These are phyloP conservation scores for Metschnikowia continentalis DNA, from an alignment of 805 yeast species.

Conservation along the genomic window DNA sequence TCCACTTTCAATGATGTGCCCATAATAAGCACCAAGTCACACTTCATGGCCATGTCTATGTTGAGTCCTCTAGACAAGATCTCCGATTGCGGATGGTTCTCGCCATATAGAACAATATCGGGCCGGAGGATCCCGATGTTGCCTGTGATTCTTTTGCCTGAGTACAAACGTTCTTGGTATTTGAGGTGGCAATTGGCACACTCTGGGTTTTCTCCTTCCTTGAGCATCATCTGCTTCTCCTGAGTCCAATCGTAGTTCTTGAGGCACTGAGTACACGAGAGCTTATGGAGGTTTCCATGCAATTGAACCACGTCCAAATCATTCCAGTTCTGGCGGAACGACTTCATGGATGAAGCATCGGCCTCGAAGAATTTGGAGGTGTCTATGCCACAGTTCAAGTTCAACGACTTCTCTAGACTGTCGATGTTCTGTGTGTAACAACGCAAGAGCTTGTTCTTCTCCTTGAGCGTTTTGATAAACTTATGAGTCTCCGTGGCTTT, in stretches of 20 bases:
- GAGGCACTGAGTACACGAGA: constrained; percentile 74
- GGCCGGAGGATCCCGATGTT: constrained; percentile 78
- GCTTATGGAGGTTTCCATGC: constrained; percentile 80
- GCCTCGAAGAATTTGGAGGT: constrained; percentile 25
- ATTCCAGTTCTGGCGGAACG: constrained; percentile 49
- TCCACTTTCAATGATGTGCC: constrained; percentile 92
- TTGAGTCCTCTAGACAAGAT: constrained; percentile 66
- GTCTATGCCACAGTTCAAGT: constrained; percentile 56
- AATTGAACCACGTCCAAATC: constrained; percentile 76
- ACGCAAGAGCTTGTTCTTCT: constrained; percentile 62
- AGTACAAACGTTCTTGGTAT: constrained; percentile 50
- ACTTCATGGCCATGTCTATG: constrained; percentile 60
- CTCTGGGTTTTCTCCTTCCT: constrained; percentile 67
- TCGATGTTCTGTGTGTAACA: constrained; percentile 97
- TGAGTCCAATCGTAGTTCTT: constrained; percentile 57
- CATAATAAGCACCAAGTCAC: constrained; percentile 80
- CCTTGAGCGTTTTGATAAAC: constrained; percentile 60
- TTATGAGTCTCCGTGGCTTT: constrained; percentile 80
- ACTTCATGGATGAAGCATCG: constrained; percentile 14
- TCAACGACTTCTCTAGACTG: constrained; percentile 68
- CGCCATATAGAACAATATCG: constrained; percentile 88
- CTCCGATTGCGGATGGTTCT: constrained; percentile 85
- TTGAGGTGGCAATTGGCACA: constrained; percentile 66
- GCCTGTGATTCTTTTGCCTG: constrained; percentile 74
- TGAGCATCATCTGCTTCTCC: constrained; percentile 42